Base-by-base conservation (phyloP, 768 basidiomycete genomes). In the Kwoniella pini region DNA sequence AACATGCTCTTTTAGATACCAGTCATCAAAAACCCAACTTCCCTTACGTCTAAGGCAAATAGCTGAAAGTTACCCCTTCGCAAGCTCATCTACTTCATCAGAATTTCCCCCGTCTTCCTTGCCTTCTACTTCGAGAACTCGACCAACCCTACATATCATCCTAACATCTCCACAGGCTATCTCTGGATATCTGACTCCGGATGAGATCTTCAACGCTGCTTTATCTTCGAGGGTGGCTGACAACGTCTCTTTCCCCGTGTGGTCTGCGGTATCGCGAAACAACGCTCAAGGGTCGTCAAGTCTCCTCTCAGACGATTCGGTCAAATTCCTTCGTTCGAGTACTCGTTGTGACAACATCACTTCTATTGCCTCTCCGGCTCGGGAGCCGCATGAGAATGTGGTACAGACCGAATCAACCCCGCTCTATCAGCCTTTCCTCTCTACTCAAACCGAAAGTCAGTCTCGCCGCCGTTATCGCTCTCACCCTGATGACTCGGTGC, bases 11-110 rank as follows among this genome's bases (percentile, higher is more conserved):
- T 3, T 17, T 39, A 73, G 72, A 31, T 36, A 60, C 49, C 67
- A 73, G 52, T 60, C 72, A 2, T 63, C 60, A 9, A 55, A 36
- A 4, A 42, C 49, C 33, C 60, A 51, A 12, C 40, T 70, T 2
- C 69, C 72, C 13, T 61, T 57, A 11, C 55, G 67, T 1, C 61
- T 73, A 2, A 26, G 59, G 2, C 43, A 61, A 17, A 31, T 70
- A 11, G 64, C 70, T 21, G 45, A 69, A 17, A 51, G 59, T 27
- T 73, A 70, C 44, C 72, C 69, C 15, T 69, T 60, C 42, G 64
- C 64, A 13, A 54, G 24, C 27, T 38, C 63, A 1, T 19, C 53
- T 6, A 45, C 62, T 21, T 60, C 69, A 24, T 6, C 17, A 9
- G 21, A 61, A 11, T 40, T 57, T 27, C 57, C 45, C 17, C 61